Evolutionary conservation across 768 basidiomycete species (phyloP).

Genomic region (Tricholoma hemisulphureum): DNA sequence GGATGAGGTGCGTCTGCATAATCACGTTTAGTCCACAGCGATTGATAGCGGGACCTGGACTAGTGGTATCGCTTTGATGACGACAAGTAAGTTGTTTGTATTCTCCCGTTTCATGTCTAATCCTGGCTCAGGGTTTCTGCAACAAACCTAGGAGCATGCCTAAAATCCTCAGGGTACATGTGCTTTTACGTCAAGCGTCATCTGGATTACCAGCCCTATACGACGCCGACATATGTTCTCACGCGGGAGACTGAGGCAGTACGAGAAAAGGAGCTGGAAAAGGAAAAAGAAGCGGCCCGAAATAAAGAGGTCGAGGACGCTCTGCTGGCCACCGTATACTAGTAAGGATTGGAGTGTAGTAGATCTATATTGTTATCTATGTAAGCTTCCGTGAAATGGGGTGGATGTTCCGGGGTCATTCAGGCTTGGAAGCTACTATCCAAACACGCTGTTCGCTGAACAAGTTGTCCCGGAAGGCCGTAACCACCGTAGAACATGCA

Average conservation of each 20-base stretch:
- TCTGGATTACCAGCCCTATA: slow-evolving; percentile 76
- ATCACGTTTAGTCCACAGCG: not conserved
- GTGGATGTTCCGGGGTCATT: no score
- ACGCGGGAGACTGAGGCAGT: slow-evolving; percentile 66
- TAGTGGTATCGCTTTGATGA: slow-evolving; percentile 96
- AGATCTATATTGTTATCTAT: not conserved
- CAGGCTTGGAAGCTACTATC: no score
- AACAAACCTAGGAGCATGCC: slow-evolving; percentile 64
- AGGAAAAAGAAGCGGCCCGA: slow-evolving; percentile 48
- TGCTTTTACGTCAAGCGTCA: slow-evolving; percentile 92
- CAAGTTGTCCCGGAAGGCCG: no score
- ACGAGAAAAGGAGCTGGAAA: slow-evolving; percentile 49
- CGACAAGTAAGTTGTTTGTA: slow-evolving; percentile 63
- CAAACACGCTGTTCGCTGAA: no score
- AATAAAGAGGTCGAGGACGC: slow-evolving; percentile 69
- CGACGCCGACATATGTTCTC: slow-evolving; percentile 65
- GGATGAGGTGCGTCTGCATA: slow-evolving; percentile 63
- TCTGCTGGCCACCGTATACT: slow-evolving; percentile 51
- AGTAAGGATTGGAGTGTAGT: slow-evolving; percentile 17
- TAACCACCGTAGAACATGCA: no score
- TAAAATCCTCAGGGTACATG: slow-evolving; percentile 85
- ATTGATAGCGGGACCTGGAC: not conserved
- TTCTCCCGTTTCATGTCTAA: not conserved
- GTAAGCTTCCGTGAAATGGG: no score
- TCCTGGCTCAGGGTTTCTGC: slow-evolving; percentile 56